Conservation (phyloP, 768 basidiomycete genomes). For the Tricholoma matsutake region DNA sequence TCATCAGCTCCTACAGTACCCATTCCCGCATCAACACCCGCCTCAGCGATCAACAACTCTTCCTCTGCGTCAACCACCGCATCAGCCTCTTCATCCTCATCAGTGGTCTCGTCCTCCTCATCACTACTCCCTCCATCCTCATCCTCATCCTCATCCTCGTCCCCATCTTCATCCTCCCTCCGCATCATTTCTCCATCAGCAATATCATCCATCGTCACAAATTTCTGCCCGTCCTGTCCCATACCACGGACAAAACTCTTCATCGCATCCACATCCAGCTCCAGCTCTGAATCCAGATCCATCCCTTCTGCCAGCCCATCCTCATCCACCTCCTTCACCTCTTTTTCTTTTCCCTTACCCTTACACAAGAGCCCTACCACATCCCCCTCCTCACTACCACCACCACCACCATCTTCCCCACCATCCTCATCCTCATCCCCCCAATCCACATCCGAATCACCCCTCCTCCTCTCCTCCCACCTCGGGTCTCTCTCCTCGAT, state of each 20-base stretch:
- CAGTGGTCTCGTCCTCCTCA: constrained; percentile 23
- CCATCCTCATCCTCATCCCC: constrained; percentile 67
- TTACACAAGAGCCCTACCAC: not conserved
- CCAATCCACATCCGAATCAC: constrained; percentile 35
- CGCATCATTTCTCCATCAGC: constrained; percentile 58
- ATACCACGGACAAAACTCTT: constrained; percentile 28
- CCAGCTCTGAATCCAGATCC: constrained; percentile 62
- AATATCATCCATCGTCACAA: constrained; percentile 67
- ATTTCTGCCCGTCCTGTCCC: constrained; percentile 18
- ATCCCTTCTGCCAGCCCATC: constrained; percentile 48
- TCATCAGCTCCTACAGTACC: constrained; percentile 25
- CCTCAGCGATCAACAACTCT: constrained; percentile 38
- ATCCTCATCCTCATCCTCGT: constrained; percentile 36
- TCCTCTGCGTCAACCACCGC: constrained; percentile 45
- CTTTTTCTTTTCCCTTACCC: not conserved
- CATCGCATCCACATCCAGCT: constrained; percentile 47
- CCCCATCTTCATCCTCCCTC: constrained; percentile 38
- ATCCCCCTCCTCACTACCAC: constrained; percentile 21
- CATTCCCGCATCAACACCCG: constrained; percentile 19
- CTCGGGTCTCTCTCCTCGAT: constrained; percentile 28
- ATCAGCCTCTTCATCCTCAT: constrained; percentile 22
- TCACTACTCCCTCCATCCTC: constrained; percentile 28
- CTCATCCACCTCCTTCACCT: constrained; percentile 19
- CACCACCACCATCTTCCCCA: constrained; percentile 40
- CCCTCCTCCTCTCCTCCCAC: constrained; percentile 47